Conservation (phyloP, 306 rosid species). For the Quercus berberidifolia region DNA sequence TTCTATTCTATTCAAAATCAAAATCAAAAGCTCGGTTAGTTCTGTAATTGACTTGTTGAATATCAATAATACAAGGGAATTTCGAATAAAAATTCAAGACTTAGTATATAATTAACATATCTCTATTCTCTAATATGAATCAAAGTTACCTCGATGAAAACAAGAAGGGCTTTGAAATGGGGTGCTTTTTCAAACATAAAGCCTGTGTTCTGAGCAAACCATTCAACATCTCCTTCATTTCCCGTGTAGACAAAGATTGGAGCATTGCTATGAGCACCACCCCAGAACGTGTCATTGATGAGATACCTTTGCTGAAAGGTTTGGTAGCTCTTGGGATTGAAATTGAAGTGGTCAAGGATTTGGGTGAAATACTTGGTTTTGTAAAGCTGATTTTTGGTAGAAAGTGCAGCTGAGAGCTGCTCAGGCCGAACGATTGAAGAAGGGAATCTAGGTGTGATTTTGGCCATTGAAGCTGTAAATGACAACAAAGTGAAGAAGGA, state of each 20-base stretch:
- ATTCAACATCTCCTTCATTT: constrained; percentile 80
- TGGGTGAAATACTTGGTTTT: constrained; percentile 68
- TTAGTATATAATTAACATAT: neutral
- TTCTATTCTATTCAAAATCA: too few species aligned
- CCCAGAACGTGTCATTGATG: constrained; percentile 74
- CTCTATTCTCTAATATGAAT: neutral
- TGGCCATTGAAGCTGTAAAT: constrained; percentile 20
- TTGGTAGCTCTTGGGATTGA: constrained; percentile 56
- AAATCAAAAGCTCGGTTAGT: too few species aligned
- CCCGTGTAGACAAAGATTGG: constrained; percentile 95
- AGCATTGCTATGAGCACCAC: constrained; percentile 61
- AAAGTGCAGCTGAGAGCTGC: constrained; percentile 4
- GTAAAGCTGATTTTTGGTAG: constrained; percentile 33
- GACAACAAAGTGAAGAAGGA: constrained; percentile 17
- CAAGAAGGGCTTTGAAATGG: constrained; percentile 63
- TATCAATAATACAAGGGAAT: too few species aligned
- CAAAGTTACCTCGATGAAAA: constrained; percentile 73
- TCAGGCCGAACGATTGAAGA: constrained; percentile 34
- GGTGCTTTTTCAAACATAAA: constrained; percentile 71
- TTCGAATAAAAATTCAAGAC: too few species aligned
- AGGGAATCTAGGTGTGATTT: constrained; percentile 41
- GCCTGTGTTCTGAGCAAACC: constrained; percentile 87
- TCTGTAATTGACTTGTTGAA: too few species aligned
- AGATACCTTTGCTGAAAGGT: constrained; percentile 78
- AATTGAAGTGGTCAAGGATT: constrained; percentile 84